A percentile compares a stretch with the other conserved stretches of the same genome.
These are phyloP conservation scores for Aspergillus sp. DNA, from an alignment of 2,329 filamentous ascomycete species.

Conservation along the genomic window DNA sequence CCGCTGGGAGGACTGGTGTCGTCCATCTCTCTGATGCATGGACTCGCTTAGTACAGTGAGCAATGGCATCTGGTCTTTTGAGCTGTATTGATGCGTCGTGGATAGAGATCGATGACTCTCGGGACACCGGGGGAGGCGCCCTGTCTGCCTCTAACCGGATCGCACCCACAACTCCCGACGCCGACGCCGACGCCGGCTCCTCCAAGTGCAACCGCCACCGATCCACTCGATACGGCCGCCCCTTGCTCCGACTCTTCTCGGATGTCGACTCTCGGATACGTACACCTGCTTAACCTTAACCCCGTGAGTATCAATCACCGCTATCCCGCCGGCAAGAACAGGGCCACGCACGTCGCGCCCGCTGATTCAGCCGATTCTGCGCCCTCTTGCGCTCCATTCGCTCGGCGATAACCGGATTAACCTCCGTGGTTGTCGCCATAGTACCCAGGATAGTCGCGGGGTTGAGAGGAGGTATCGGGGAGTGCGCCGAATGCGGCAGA, in stretches of 20 bases:
- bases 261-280: background rate
- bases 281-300: background rate
- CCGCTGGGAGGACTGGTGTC: constrained; percentile 16
- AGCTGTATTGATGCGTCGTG: no score
- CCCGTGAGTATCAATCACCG: background rate
- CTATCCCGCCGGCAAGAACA: background rate
- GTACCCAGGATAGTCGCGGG: background rate
- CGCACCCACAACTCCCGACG: background rate
- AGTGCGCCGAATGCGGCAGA: background rate
- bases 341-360: background rate
- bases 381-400: background rate
- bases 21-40: background rate
- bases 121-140: no score
- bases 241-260: background rate
- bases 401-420: background rate
- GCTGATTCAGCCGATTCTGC: background rate
- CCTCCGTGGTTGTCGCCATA: background rate
- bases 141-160: background rate
- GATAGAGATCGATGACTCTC: no score
- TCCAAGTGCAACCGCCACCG: no score
- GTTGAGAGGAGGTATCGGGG: background rate
- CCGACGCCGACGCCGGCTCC: no score
- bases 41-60: no score
- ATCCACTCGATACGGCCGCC: no score
- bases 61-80: no score